A percentile compares a stretch with the other conserved stretches of the same genome.
Conservation (phyloP, 176 grass and related monocot species). For the Neostapfia colusana region DNA sequence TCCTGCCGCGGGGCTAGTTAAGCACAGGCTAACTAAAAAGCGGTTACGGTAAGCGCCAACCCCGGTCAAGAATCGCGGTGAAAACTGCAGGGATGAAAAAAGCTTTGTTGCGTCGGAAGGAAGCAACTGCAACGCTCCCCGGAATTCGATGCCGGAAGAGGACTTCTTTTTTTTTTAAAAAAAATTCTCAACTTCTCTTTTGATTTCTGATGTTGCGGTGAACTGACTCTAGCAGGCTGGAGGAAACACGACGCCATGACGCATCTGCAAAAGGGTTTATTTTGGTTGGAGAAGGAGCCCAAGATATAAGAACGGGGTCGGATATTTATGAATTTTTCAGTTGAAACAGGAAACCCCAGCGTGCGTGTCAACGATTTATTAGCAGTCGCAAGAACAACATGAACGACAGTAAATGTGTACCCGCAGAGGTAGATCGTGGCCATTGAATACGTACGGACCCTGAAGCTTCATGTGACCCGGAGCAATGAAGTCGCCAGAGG, state of each 20-base stretch:
- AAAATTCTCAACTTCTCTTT: neutral
- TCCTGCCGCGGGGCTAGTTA: neutral
- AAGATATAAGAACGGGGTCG: neutral
- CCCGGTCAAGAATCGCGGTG: neutral
- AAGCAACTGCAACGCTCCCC: neutral
- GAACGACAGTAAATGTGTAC: conserved; percentile 31
- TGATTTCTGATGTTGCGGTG: neutral
- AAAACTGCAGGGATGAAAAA: neutral
- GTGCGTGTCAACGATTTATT: neutral
- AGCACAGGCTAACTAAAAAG: neutral
- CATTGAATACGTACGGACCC: conserved; percentile 29
- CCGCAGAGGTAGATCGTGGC: neutral
- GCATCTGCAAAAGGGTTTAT: neutral
- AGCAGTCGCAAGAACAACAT: neutral
- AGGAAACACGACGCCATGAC: neutral
- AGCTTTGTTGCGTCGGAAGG: conserved; percentile 24
- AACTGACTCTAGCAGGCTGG: neutral
- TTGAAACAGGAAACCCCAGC: neutral
- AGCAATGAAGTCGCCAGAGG: neutral
- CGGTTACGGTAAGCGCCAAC: neutral
- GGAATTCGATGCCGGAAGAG: neutral
- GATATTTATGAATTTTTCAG: neutral
- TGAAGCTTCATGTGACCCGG: conserved; percentile 40
- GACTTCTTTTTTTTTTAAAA: too few relatives aligned
- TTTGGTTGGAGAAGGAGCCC: neutral